phyloP scores from a whole-genome alignment of 306 rosid species.

The Castanea mollissima region DNA sequence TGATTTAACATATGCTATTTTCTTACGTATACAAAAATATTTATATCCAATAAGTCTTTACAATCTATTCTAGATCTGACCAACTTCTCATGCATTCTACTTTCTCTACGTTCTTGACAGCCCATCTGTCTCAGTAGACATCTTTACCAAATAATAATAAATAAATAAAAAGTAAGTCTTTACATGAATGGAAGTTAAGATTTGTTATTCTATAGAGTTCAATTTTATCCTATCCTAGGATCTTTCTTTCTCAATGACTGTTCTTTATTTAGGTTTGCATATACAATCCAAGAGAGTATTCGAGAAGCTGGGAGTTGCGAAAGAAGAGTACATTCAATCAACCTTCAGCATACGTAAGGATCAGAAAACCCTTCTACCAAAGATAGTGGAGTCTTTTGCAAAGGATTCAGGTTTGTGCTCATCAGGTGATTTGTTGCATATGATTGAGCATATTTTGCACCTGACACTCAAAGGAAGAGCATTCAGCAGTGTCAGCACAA shows the following conservation, averaged over 20 bases:
- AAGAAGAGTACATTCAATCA: constrained; percentile 80
- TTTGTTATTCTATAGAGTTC: not conserved
- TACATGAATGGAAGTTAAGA: not conserved
- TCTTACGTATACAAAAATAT: too few relatives aligned
- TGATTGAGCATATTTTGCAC: constrained; percentile 47
- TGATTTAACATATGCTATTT: too few relatives aligned
- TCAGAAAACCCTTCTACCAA: constrained; percentile 72
- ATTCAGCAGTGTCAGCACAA: constrained; percentile 47
- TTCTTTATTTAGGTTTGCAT: constrained; percentile 61
- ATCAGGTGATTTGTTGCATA: constrained; percentile 44
- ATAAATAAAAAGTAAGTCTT: too few relatives aligned
- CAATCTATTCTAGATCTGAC: too few relatives aligned
- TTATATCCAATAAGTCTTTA: too few relatives aligned
- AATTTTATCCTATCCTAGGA: not conserved
- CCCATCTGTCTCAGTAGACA: too few relatives aligned
- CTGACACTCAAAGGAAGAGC: constrained; percentile 43
- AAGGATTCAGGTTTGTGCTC: constrained; percentile 67
- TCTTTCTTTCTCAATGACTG: not conserved
- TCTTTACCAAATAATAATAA: too few relatives aligned
- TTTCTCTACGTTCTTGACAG: too few relatives aligned
- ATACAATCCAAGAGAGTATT: constrained; percentile 76
- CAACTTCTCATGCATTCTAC: too few relatives aligned
- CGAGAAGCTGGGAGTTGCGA: constrained; percentile 85
- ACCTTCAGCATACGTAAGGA: constrained; percentile 57
- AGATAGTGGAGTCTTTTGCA: constrained; percentile 74